A percentile compares a stretch with the other conserved stretches of the same genome.
These are phyloP conservation scores for Pouteria campechiana DNA, from an alignment of 179 eudicot species.

Conservation along the genomic window DNA sequence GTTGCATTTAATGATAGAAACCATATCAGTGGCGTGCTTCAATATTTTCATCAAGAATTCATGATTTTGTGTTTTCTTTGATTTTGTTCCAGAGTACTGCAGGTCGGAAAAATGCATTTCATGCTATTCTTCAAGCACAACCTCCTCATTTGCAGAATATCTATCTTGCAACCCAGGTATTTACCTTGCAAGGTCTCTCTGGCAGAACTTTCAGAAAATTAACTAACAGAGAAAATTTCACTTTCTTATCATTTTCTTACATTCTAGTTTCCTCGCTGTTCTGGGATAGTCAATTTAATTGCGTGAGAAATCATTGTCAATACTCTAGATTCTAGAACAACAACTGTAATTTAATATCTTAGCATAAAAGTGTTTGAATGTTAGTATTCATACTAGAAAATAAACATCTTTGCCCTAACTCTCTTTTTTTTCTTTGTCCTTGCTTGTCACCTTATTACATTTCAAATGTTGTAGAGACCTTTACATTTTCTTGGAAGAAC, in stretches of 20 bases:
- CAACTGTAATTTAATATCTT: too few relatives aligned
- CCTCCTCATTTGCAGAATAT: constrained; percentile 95
- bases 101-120: constrained; percentile 76
- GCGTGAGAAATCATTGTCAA: too few relatives aligned
- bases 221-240: too few relatives aligned
- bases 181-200: constrained; percentile 5
- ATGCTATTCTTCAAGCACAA: constrained; percentile 85
- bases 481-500: constrained; percentile 89
- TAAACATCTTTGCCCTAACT: neutral
- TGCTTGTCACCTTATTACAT: neutral
- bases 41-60: neutral
- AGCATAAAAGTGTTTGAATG: too few relatives aligned
- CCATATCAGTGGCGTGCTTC: constrained; percentile 4
- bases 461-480: constrained; percentile 70
- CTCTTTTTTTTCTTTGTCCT: neutral
- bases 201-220: too few relatives aligned
- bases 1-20: constrained; percentile 2
- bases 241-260: too few relatives aligned
- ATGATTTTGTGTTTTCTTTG: neutral
- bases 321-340: too few relatives aligned
- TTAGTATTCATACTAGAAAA: too few relatives aligned
- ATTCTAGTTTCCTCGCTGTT: too few relatives aligned
- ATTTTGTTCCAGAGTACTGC: constrained; percentile 55
- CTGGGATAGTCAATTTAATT: too few relatives aligned
- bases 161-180: constrained; percentile 95